Base-by-base conservation (phyloP, 2,329 filamentous ascomycete species). In the Nannizziopsis arthrosporioides region DNA sequence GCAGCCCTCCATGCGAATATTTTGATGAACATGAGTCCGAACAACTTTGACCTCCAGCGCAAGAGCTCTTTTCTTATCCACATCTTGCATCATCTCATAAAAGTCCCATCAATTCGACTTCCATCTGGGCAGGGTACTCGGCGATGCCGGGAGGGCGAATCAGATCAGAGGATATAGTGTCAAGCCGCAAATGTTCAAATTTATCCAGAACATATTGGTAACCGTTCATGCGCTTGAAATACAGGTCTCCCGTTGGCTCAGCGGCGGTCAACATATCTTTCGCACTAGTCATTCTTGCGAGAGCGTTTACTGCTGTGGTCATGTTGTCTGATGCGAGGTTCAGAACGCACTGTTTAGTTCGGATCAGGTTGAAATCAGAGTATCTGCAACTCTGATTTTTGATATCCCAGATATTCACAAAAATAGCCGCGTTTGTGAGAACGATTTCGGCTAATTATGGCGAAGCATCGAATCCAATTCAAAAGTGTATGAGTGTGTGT, bases 311-410 rank as follows among this genome's bases (percentile, higher is more conserved):
- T 19, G 54, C 42, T n/a, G 35, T 49, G 1, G 49, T 57, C 62
- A 69, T 65, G 45, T 54, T 46, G 50, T 67, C 65, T 30, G 57
- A 59, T 0, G 67, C 55, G 4, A 72, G 61, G 47, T 71, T 72
- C 39, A 72, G 58, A 11, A 70, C 66, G 49, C 68, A 72, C 52
- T 71, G 60, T 12, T 61, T 62, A 6, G 64, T 69, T 14, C 68
- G 65, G 6, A 66, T 79, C 71, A 82, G 84, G 44, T 82, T 73
- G 22, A 27, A 4, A 4, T 3, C 22, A 27, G 22, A n/a, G n/a
- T n/a, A n/a, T n/a, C n/a, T n/a, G n/a, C n/a, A n/a, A n/a, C n/a
- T n/a, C n/a, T n/a, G n/a, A n/a, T n/a, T n/a, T n/a, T n/a, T n/a
- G n/a, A n/a, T n/a, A n/a, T n/a, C n/a, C n/a, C n/a, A n/a, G n/a